Conservation (phyloP, 23 red algal species). For the Gracilariopsis chorda region DNA sequence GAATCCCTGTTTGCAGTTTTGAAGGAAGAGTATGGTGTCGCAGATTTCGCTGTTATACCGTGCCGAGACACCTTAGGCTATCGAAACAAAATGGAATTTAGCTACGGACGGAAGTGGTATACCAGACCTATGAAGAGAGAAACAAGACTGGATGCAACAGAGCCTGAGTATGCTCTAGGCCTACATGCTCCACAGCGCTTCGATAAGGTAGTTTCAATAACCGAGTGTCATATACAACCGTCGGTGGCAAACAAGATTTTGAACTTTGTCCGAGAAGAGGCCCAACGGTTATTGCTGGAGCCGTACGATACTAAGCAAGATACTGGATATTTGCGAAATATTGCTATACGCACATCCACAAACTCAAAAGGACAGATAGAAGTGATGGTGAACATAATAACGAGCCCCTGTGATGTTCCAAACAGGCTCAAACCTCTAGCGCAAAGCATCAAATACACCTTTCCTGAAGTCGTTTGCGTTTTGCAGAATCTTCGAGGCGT, state of each 20-base stretch:
- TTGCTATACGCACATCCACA: conserved; percentile 75
- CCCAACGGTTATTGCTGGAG: conserved; percentile 24
- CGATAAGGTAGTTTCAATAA: conserved; percentile 90
- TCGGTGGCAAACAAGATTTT: conserved; percentile 74
- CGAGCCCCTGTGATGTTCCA: conserved; percentile 71
- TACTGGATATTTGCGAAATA: conserved; percentile 82
- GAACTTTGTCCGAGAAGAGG: conserved; percentile 40
- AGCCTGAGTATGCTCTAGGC: conserved; percentile 75
- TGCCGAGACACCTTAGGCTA: conserved; percentile 52
- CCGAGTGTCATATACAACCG: conserved; percentile 68
- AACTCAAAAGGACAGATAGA: conserved; percentile 61
- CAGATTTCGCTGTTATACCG: conserved; percentile 16
- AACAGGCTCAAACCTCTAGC: conserved; percentile 68
- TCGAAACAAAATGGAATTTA: conserved; percentile 99
- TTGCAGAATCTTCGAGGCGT: conserved; percentile 80
- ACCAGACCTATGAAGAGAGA: neutral
- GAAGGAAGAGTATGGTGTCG: neutral
- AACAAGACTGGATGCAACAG: neutral
- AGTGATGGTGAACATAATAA: conserved; percentile 95
- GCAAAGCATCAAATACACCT: conserved; percentile 51
- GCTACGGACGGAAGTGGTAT: conserved; percentile 83
- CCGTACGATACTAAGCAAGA: conserved; percentile 75
- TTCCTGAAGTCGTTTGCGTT: conserved; percentile 81
- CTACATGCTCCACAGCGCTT: conserved; percentile 82
- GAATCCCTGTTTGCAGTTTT: conserved; percentile 45